phyloP scores from a whole-genome alignment of 2,329 filamentous ascomycete genomes.

The Dendrostoma leiphaemia region DNA sequence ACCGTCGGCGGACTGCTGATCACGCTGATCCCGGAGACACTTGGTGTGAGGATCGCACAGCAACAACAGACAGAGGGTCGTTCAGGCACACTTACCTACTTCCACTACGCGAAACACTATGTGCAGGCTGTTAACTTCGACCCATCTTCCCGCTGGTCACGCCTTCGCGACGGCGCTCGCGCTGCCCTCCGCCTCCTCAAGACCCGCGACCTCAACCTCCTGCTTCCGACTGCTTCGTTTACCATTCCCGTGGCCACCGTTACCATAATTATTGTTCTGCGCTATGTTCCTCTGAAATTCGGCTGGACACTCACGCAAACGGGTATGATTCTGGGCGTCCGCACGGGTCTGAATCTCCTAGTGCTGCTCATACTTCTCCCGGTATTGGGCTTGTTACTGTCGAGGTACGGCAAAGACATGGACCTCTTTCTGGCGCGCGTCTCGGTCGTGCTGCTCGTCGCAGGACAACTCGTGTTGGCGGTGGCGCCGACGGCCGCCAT shows the following conservation, averaged over 20 bases:
- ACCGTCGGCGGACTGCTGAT: not conserved
- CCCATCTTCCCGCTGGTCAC: not conserved
- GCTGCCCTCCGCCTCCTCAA: not conserved
- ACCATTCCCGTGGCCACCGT: not conserved
- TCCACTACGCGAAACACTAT: not conserved
- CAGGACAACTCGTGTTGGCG: constrained; percentile 5
- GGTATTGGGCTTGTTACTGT: not conserved
- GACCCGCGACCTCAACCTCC: not conserved
- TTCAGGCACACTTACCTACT: not conserved
- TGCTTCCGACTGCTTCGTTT: constrained; percentile 3
- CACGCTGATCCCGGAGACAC: constrained; percentile 11
- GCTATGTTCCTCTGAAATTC: constrained; percentile 10
- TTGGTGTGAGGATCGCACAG: not conserved
- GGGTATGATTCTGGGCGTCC: constrained; percentile 6
- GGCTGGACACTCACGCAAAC: constrained; percentile 4
- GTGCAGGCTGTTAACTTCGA: not conserved
- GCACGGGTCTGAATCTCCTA: constrained; percentile 5
- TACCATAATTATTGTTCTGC: constrained; percentile 5
- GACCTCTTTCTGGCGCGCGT: constrained; percentile 5
- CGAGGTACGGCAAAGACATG: not conserved
- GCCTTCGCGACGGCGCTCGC: not conserved
- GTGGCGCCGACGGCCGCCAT: not conserved
- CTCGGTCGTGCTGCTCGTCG: constrained; percentile 1
- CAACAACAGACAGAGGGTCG: too few relatives aligned
- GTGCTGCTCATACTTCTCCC: constrained; percentile 7